Evolutionary conservation across 1,139 yeast genomes (phyloP).

Genomic region (Pichia sorboxylosa): DNA sequence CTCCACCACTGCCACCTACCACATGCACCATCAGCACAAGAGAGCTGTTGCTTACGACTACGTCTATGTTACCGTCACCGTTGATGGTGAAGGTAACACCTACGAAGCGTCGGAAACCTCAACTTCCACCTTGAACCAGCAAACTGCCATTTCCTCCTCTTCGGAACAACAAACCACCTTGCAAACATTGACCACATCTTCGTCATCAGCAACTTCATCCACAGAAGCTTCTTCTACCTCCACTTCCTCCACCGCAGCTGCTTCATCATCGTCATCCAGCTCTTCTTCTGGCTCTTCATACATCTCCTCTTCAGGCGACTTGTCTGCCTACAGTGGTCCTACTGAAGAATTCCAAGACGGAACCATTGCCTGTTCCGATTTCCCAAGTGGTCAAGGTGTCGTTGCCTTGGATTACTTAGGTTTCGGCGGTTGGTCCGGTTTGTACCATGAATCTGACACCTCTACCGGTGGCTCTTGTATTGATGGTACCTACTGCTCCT

Average conservation of each 20-base stretch:
- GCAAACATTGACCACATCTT: conserved; percentile 8
- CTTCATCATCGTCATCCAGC: conserved; percentile 6
- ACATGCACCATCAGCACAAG: conserved; percentile 62
- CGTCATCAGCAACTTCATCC: conserved; percentile 12
- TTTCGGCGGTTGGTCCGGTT: conserved; percentile 66
- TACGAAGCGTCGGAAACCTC: conserved; percentile 18
- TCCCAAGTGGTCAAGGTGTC: conserved; percentile 92
- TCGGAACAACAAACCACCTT: conserved; percentile 1
- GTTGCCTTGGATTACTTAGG: conserved; percentile 62
- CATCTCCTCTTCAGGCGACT: conserved; percentile 39
- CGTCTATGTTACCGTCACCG: conserved; percentile 68
- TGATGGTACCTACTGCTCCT: conserved; percentile 91
- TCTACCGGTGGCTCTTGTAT: conserved; percentile 52
- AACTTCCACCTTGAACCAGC: conserved; percentile 15
- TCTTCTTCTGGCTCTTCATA: conserved; percentile 22
- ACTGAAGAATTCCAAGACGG: conserved; percentile 53
- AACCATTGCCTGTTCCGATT: conserved; percentile 54
- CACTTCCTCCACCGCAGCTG: conserved; percentile 11
- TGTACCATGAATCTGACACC: conserved; percentile 46
- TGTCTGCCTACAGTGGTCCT: conserved; percentile 31
- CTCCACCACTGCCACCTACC: conserved; percentile 26
- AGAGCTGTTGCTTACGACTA: conserved; percentile 74
- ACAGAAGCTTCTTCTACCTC: conserved; percentile 11
- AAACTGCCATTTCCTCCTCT: conserved; percentile 11
- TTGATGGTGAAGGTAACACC: conserved; percentile 53